Base-by-base conservation (phyloP, 2,329 filamentous ascomycete species). In the Ampelomyces quisqualis region DNA sequence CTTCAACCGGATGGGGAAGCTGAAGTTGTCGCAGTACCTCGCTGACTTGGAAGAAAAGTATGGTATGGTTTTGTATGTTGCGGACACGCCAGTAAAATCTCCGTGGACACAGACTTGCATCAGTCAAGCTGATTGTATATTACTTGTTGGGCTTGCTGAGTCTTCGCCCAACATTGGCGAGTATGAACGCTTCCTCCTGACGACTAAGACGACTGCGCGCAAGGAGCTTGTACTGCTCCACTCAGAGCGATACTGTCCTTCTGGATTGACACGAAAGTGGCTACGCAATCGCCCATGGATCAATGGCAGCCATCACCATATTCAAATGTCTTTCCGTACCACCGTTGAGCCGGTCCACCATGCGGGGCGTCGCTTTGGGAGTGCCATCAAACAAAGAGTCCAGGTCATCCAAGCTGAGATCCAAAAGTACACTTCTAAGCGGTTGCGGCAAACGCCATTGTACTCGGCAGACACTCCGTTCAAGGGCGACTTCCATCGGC, bases 41-140 rank as follows among this genome's bases (percentile, higher is more conserved):
- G 93, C 94, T 2, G 93, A 98, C 60, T 76, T 98, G 8, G 93
- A 98, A 69, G 93, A 98, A 70, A 95, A 95, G 65, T 97, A 95
- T 58, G 90, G 91, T 1, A 81, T 98, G 56, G 90, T 98, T 1
- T 76, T 98, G 6, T 98, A 98, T 62, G 85, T 98, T 43, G 93
- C 91, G 36, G 93, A 98, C 67, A 98, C 94, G 4, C 95, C 84
- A 46, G 93, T 97, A 57, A 97, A 95, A 58, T 89, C 94, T 2
- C 90, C 91, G 0, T 98, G 93, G 93, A 98, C 94, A 0, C 90
- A 96, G 61, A 97, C 93, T 0, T 98, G 94, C 65, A 96, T 98
- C 51, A 86, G 86, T 11, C 93, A 98, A 69, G 93, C 93, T 2
- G 93, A 98, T 69, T 96, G 90, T 55, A 96, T 98, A 50, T 77